Evolutionary conservation across 768 basidiomycete species (phyloP), one percentile per base, ranked within the genome.

Genomic region (Lentinula sp.): DNA sequence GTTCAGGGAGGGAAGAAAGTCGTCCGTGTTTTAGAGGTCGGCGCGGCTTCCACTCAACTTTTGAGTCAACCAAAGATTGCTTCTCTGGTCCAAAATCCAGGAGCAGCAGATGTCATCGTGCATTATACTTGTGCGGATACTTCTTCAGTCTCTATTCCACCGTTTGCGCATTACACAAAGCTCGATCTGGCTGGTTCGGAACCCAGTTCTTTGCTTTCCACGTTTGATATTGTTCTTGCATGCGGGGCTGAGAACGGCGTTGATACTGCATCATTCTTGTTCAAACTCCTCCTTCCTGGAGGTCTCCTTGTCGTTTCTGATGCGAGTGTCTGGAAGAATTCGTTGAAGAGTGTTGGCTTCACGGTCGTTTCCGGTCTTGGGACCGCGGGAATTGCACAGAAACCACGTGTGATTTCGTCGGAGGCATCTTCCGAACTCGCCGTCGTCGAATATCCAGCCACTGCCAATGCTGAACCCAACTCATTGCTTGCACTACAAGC

Each of bases 141-240:
- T 21, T 40, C 54, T 5, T 21, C 54, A 23, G n/a, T 56, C 18
- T 28, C 54, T 21, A 21, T 56, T 13, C 54, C 54, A 15, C 23
- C 54, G 37, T 56, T 37, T n/a, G 54, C 54, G 7, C 54, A 56
- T 56, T 56, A 40, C 54, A 40, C 54, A 13, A 56, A 56, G 37
- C 28, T 56, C 8, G 54, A 56, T 18, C 6, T 56, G 15, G 54
- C 35, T 13, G 21, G 21, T 7, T 8, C 34, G 23, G 54, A 40
- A 37, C 37, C 54, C n/a, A 42, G 54, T 40, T 54, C 53, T 21
- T 4, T 56, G 37, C 37, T 56, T 40, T 56, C 54, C 32, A 42
- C 54, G 37, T 56, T 56, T 42, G 54, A 56, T 16, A 18, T 56
- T 21, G 18, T 56, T 56, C 37, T 56, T 28, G 54, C 54, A 40